Evolutionary conservation across 257 asterid genomes (phyloP).

Genomic region (Coffea canephora): DNA sequence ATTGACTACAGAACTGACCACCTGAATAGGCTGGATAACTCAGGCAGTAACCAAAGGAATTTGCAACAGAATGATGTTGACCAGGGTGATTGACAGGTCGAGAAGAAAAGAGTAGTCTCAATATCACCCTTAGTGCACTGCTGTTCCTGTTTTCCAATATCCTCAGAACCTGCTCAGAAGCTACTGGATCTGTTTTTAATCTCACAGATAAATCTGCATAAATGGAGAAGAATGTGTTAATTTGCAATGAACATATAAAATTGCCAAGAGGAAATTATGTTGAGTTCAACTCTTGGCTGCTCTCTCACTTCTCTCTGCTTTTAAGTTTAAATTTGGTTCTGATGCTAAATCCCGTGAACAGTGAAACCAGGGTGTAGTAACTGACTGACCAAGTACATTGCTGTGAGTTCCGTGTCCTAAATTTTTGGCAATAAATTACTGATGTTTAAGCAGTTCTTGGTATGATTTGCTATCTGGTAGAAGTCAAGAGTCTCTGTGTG

Average conservation of each 20-base stretch:
- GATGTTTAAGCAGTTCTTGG: background rate
- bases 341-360: background rate
- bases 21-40: too few species aligned
- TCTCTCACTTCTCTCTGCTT: background rate
- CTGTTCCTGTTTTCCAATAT: background rate
- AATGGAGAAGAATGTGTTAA: too few species aligned
- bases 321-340: background rate
- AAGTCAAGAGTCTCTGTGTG: background rate
- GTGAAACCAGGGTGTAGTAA: background rate
- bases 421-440: background rate
- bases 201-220: background rate
- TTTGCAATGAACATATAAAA: background rate
- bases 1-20: too few species aligned
- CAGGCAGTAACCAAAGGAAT: too few species aligned
- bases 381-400: background rate
- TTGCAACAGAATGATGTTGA: background rate
- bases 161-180: too few species aligned
- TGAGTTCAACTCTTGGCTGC: background rate
- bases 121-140: background rate
- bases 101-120: background rate
- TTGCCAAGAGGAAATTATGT: background rate
- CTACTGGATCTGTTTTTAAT: background rate
- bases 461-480: background rate
- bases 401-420: too few species aligned
- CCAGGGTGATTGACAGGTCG: background rate